Conservation (phyloP, 371 early-diverging fungal species). For the Batkoa obscura region DNA sequence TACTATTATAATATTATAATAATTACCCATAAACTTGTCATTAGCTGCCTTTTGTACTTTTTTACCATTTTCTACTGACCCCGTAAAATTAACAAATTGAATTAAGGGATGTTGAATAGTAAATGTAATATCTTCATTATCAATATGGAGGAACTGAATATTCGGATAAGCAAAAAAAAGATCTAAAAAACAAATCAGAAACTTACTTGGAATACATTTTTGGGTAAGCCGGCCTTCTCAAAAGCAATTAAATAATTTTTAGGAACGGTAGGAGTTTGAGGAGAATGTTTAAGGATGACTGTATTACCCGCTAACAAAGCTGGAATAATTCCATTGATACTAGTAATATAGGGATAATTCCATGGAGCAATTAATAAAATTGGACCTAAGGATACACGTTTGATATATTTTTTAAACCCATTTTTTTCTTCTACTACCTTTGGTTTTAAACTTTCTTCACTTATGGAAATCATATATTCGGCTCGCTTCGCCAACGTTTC, state of each 20-base stretch:
- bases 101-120: constrained; percentile 39
- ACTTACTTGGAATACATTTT: constrained; percentile 37
- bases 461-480: constrained; percentile 49
- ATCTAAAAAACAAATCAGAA: no score
- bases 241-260: constrained; percentile 45
- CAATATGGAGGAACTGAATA: constrained; percentile 15
- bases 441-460: constrained; percentile 36
- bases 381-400: constrained; percentile 50
- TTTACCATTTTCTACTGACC: constrained; percentile 55
- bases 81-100: constrained; percentile 61
- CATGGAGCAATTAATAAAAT: constrained; percentile 24
- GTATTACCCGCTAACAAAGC: constrained; percentile 61
- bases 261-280: constrained; percentile 60
- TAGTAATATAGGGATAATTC: constrained; percentile 42
- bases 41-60: constrained; percentile 40
- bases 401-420: constrained; percentile 34
- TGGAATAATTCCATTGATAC: constrained; percentile 58
- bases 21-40: constrained; percentile 21
- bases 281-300: constrained; percentile 63
- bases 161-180: no score
- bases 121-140: constrained; percentile 33
- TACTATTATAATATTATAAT: neutral
- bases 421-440: constrained; percentile 18
- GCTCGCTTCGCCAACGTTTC: constrained; percentile 51
- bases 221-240: constrained; percentile 46